phyloP scores from a whole-genome alignment of 768 basidiomycete genomes.

The Hygrocybe coccinea region DNA sequence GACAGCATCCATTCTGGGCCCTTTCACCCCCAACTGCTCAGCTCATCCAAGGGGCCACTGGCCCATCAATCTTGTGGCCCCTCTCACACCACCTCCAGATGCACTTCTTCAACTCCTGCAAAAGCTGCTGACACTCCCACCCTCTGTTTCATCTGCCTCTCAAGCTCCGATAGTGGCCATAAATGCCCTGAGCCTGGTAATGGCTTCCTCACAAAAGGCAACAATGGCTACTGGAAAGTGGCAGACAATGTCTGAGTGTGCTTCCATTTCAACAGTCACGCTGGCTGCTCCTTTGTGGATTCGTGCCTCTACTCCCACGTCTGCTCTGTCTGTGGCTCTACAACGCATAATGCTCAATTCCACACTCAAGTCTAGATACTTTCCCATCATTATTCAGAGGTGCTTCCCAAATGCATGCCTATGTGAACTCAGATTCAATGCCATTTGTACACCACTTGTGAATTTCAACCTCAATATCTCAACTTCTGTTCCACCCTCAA shows the following conservation, averaged over 20 bases:
- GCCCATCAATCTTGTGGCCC: too few relatives aligned
- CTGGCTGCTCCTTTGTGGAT: not conserved
- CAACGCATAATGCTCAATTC: slow-evolving; percentile 8
- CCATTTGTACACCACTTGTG: too few relatives aligned
- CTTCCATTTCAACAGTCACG: not conserved
- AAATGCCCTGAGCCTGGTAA: not conserved
- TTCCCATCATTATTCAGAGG: slow-evolving; percentile 19
- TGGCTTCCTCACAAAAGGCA: not conserved
- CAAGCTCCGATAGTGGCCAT: not conserved
- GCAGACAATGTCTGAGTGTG: not conserved
- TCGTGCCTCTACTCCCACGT: slow-evolving; percentile 5
- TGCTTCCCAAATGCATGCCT: too few relatives aligned
- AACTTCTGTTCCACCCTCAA: too few relatives aligned
- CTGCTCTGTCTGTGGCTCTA: slow-evolving; percentile 15
- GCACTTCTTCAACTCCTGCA: too few relatives aligned
- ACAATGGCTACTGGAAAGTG: not conserved
- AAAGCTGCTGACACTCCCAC: not conserved
- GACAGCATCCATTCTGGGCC: not conserved
- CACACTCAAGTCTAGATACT: not conserved
- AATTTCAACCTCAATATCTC: too few relatives aligned
- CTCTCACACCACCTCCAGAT: too few relatives aligned
- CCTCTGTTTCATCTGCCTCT: not conserved
- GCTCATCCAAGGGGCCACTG: too few relatives aligned
- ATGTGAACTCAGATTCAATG: too few relatives aligned
- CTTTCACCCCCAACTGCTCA: too few relatives aligned